Evolutionary conservation across 768 basidiomycete genomes (phyloP), one percentile per base, ranked within the genome.

Genomic region (Gymnopilus dilepis): DNA sequence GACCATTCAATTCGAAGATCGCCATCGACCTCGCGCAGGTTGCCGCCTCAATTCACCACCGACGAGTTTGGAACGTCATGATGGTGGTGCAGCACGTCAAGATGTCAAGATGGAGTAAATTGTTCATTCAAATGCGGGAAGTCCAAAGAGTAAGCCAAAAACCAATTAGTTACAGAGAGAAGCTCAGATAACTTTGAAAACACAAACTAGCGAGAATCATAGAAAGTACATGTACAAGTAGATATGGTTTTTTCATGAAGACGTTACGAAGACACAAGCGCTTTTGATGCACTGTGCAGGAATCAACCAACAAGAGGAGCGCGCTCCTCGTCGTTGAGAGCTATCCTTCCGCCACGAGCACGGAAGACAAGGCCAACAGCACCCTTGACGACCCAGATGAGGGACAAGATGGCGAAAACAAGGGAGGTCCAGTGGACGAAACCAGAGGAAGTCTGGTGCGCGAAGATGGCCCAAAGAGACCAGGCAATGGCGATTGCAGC

Each of bases 361-460:
- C 78, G 80, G 66, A 78, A 74, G 72, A 73, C 77, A 45, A 86
- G 69, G 33, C 89, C 88, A 61, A 79, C 84, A 3, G 84, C 75
- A 37, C 90, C 89, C 80, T 96, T 95, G 74, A 87, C 68, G 61
- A 98, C 90, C 80, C 92, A 94, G 63, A 97, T 75, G 64, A 94
- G 82, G 28, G 93, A 86, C 57, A 99, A 78, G 72, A 97, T 85
- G 73, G 95, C 86, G 69, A 94, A 95, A 3, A 76, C 93, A 58
- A 98, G 84, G 12, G 95, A 86, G 38, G 84, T 81, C 95, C 95
- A 99, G 77, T 96, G 95, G 66, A 98, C 87, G 78, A 98, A 96
- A 52, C 78, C 82, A 59, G 84, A 82, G 37, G 79, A 76, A 26
- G 63, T 78, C 75, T 95, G 88, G 70, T 92, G 85, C 26, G 83